phyloP scores from a whole-genome alignment of 352 stramenopile species.

The Phytopythium mirpurense region DNA sequence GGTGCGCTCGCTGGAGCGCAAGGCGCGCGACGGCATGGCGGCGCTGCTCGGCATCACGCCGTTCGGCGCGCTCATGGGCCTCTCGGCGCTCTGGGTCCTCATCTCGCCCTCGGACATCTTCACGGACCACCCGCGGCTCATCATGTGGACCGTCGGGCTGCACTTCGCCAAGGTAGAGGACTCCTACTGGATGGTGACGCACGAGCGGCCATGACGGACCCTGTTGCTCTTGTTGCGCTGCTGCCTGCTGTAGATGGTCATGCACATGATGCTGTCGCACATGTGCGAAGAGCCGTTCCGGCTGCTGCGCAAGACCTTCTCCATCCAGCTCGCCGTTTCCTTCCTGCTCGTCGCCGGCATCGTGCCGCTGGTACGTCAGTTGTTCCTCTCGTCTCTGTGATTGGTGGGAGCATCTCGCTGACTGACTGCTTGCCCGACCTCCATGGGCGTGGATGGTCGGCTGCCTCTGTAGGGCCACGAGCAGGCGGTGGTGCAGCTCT shows the following conservation, averaged over 20 bases:
- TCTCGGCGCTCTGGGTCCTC: conserved; percentile 71
- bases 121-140: conserved; percentile 69
- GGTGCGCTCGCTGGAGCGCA: conserved; percentile 58
- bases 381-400: too few relatives aligned
- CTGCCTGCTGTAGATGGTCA: conserved; percentile 78
- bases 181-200: too few relatives aligned
- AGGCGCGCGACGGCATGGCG: conserved; percentile 49
- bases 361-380: conserved; percentile 53
- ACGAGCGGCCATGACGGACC: too few relatives aligned
- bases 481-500: conserved; percentile 62
- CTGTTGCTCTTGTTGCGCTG: too few relatives aligned
- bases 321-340: conserved; percentile 52
- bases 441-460: too few relatives aligned
- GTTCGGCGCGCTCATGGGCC: conserved; percentile 56
- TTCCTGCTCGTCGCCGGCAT: conserved; percentile 65
- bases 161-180: conserved; percentile 79
- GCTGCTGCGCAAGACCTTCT: conserved; percentile 80
- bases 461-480: conserved; percentile 47
- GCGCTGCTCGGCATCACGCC: conserved; percentile 61
- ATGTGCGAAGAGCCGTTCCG: conserved; percentile 85
- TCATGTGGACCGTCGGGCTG: conserved; percentile 82
- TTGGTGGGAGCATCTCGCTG: too few relatives aligned
- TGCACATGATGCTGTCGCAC: conserved; percentile 88
- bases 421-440: too few relatives aligned
- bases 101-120: conserved; percentile 84